Evolutionary conservation across 768 basidiomycete genomes (phyloP), one percentile per base, ranked within the genome.

Genomic region (Daedalea quercina): DNA sequence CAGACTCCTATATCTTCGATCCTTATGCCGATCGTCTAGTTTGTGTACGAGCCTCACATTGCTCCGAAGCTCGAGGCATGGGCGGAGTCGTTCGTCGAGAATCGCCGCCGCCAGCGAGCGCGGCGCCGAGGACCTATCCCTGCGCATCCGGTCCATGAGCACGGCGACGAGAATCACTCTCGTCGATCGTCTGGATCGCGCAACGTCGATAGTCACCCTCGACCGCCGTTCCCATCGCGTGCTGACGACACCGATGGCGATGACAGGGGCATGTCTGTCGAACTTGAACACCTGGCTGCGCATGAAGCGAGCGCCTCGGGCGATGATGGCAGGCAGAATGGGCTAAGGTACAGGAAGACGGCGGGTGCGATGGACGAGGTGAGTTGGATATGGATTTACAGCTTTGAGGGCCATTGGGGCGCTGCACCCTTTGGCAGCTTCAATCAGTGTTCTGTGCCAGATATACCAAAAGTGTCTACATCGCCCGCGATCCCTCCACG

Each of bases 11-110:
- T n/a, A 33, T n/a, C 52, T n/a, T 37, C 43, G 31, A 47, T 41
- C 15, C 11, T 35, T 22, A 13, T 12, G 34, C 19, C 47, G 42
- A 48, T 53, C 33, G 50, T 42, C 17, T 46, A 87, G 85, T 80
- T 81, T 51, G 77, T 87, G 25, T 86, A 84, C 53, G 83, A 84
- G 56, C 84, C 84, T 9, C 83, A 85, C 54, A 75, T 87, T 53
- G 82, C 82, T 19, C 84, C 84, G 0, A 73, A 70, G 41, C 43
- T 87, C 25, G 83, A 82, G 69, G 69, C 65, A 47, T 71, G 71
- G 67, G 65, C 65, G 1, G 69, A 72, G 59, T 59, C 61, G 23
- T 70, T 65, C 60, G 58, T 69, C 22, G 65, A 63, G 26, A 54
- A 54, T 31, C 65, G 69, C 47, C 66, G 65, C 22, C 65, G 60